A percentile compares a stretch with the other conserved stretches of the same genome.
Evolutionary conservation across 2,329 filamentous ascomycete species (phyloP).

Genomic region (Xylaria polymorpha): DNA sequence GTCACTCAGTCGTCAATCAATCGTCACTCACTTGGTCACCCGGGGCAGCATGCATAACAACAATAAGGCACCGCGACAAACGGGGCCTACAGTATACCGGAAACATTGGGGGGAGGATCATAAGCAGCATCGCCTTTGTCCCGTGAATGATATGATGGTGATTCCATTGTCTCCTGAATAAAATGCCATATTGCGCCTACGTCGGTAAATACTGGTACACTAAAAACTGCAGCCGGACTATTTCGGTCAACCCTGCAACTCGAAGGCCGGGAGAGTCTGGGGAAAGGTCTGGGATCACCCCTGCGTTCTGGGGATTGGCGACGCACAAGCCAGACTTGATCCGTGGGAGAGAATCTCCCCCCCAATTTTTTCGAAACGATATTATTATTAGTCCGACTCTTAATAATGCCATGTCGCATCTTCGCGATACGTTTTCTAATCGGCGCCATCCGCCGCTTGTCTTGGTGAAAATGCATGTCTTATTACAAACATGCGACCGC

Average conservation of each 20-base stretch:
- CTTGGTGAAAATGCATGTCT: not conserved
- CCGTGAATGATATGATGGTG: constrained; percentile 18
- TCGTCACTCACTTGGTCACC: too few relatives aligned
- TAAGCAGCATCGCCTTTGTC: constrained; percentile 13
- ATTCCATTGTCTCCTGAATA: constrained; percentile 12
- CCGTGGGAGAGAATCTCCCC: not conserved
- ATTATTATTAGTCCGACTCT: not conserved
- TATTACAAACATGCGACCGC: too few relatives aligned
- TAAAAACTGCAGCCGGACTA: constrained; percentile 26
- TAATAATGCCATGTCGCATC: not conserved
- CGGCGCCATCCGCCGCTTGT: not conserved
- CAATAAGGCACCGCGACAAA: not conserved
- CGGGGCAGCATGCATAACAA: constrained; percentile 15
- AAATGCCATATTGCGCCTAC: constrained; percentile 22
- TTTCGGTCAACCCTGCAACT: constrained; percentile 29
- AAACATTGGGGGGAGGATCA: constrained; percentile 19
- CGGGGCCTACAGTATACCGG: not conserved
- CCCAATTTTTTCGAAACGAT: constrained; percentile 14
- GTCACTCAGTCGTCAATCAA: too few relatives aligned
- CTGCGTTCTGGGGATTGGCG: constrained; percentile 14
- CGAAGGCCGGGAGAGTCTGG: constrained; percentile 29
- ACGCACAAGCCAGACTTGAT: constrained; percentile 23
- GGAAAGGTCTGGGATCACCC: constrained; percentile 36
- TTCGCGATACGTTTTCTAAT: constrained; percentile 9
- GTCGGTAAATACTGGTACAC: constrained; percentile 10